These are phyloP conservation scores for Dendrobium nobile DNA, from an alignment of 106 monocot species.

Conservation along the genomic window DNA sequence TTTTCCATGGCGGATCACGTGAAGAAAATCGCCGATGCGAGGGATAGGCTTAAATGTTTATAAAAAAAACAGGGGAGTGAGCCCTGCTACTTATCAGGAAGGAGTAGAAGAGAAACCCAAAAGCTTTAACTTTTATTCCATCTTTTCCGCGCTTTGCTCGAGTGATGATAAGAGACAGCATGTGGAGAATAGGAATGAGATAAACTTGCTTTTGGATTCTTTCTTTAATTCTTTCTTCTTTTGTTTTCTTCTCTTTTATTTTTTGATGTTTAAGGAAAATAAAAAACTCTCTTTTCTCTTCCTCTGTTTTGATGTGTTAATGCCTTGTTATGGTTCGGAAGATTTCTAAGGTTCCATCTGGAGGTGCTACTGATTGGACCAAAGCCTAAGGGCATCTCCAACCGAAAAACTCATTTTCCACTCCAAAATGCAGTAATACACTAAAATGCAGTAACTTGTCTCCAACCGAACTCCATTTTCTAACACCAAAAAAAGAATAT, in stretches of 20 bases:
- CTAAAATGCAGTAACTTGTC: no score
- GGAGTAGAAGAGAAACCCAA: slow-evolving; percentile 1
- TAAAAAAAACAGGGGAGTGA: not conserved
- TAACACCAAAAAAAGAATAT: no score
- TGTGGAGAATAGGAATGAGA: not conserved
- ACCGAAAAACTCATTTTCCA: no score
- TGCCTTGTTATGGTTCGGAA: not conserved
- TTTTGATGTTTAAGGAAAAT: not conserved
- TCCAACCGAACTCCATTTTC: no score
- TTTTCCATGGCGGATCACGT: slow-evolving; percentile 5
- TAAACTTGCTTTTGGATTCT: slow-evolving; percentile 8
- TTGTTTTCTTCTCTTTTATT: not conserved
- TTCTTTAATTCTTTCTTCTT: not conserved
- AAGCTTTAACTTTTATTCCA: not conserved
- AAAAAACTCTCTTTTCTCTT: not conserved
- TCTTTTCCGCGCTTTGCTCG: not conserved
- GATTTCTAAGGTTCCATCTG: not conserved
- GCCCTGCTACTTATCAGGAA: not conserved
- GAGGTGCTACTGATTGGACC: not conserved
- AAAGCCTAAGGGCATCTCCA: not conserved
- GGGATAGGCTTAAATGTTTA: not conserved
- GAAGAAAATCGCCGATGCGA: not conserved
- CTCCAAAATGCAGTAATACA: no score
- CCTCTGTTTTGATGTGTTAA: not conserved
- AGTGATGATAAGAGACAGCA: slow-evolving; percentile 7